Conservation (phyloP, 2,329 filamentous ascomycete species). For the Hawksworthiomyces lignivorus region DNA sequence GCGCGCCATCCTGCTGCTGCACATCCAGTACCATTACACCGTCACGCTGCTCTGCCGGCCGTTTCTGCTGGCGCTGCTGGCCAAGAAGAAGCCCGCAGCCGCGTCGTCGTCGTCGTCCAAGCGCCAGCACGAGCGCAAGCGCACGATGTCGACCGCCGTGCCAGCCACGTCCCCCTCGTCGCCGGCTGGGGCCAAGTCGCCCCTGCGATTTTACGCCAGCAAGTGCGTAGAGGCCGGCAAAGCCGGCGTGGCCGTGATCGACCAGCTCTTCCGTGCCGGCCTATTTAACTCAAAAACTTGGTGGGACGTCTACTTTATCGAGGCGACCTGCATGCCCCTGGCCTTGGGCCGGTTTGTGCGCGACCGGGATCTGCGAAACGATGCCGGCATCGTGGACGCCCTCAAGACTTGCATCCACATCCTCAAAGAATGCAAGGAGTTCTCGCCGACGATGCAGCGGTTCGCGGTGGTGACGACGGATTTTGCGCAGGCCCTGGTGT, state of each 20-base stretch:
- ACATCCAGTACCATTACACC: conserved; percentile 21
- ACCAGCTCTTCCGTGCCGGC: conserved; percentile 10
- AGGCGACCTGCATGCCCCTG: conserved; percentile 14
- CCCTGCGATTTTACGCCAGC: conserved; percentile 1
- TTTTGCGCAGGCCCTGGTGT: conserved; percentile 11
- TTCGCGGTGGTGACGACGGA: conserved; percentile 14
- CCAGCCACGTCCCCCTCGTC: neutral
- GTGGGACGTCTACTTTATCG: conserved; percentile 17
- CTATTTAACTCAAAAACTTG: conserved; percentile 15
- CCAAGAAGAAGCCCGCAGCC: neutral
- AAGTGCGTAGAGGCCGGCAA: conserved; percentile 14
- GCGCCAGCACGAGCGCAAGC: too few relatives aligned
- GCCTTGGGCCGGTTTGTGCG: conserved; percentile 13
- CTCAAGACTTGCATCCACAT: conserved; percentile 10
- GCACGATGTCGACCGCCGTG: neutral
- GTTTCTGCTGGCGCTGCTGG: conserved; percentile 18
- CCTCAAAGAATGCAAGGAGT: conserved; percentile 12
- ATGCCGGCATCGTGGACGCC: conserved; percentile 7
- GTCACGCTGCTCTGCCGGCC: conserved; percentile 21
- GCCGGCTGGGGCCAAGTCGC: neutral
- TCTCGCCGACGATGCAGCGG: conserved; percentile 15
- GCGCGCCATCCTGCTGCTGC: conserved; percentile 19
- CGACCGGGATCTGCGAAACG: conserved; percentile 6
- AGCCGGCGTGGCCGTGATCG: conserved; percentile 10
- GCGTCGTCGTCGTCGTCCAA: neutral